phyloP scores from a whole-genome alignment of 1,139 yeast species.

The Yamadazyma sp. region DNA sequence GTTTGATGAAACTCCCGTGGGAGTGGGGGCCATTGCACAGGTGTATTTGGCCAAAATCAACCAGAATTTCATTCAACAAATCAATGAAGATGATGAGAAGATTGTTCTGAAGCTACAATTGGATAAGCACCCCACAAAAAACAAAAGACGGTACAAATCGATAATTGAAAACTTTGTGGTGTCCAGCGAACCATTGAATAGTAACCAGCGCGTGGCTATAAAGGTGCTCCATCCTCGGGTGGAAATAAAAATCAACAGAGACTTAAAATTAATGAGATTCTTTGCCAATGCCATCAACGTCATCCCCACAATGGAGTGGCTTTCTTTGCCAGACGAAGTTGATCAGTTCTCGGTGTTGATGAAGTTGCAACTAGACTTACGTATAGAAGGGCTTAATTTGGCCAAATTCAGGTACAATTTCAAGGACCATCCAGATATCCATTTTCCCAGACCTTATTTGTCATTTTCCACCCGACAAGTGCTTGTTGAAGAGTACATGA shows the following conservation, averaged over 20 bases:
- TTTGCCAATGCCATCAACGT: constrained; percentile 69
- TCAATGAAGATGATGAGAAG: constrained; percentile 28
- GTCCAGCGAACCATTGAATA: constrained; percentile 38
- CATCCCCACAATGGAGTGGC: constrained; percentile 97
- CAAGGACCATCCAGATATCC: constrained; percentile 57
- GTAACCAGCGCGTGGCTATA: constrained; percentile 73
- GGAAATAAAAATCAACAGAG: constrained; percentile 69
- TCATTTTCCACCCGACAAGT: constrained; percentile 69
- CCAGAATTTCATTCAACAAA: constrained; percentile 37
- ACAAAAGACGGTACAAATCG: constrained; percentile 16
- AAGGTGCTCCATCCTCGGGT: constrained; percentile 92
- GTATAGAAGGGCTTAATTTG: constrained; percentile 86
- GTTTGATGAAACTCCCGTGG: constrained; percentile 73
- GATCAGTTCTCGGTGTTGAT: constrained; percentile 82
- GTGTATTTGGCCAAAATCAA: constrained; percentile 78
- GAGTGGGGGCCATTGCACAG: constrained; percentile 98
- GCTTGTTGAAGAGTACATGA: constrained; percentile 80
- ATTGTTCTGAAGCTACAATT: constrained; percentile 16
- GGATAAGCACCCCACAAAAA: constrained; percentile 8
- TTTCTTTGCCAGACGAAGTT: constrained; percentile 91
- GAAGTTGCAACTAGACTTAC: constrained; percentile 83
- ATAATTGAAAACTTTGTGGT: constrained; percentile 36
- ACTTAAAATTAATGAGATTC: constrained; percentile 76
- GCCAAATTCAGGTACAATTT: constrained; percentile 67
- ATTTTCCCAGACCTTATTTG: constrained; percentile 78